A percentile compares a stretch with the other conserved stretches of the same genome.
Conservation (phyloP, 805 yeast genomes). For the Wickerhamiella nectarea region DNA sequence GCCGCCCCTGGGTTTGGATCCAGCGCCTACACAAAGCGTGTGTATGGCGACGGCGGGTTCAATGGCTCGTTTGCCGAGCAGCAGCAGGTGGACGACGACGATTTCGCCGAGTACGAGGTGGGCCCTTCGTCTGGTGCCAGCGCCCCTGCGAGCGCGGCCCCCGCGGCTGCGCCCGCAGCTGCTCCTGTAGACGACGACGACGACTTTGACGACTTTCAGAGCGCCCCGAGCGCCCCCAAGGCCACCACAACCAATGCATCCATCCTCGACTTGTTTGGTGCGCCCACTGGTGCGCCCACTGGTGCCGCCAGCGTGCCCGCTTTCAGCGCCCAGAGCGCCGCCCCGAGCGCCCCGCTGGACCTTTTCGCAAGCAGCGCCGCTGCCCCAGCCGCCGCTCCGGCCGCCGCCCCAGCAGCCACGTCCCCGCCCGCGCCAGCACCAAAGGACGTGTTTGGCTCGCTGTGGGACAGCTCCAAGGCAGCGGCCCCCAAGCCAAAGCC, state of each 20-base stretch:
- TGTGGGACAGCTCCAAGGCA: slow-evolving; percentile 25
- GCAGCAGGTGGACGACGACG: slow-evolving; percentile 5
- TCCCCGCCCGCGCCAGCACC: slow-evolving; percentile 11
- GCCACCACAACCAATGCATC: slow-evolving; percentile 13
- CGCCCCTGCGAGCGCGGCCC: background rate
- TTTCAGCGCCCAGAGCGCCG: slow-evolving; percentile 9
- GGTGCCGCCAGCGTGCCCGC: slow-evolving; percentile 7
- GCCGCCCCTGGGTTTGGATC: slow-evolving; percentile 23
- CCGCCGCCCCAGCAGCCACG: slow-evolving; percentile 13
- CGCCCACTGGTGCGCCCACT: slow-evolving; percentile 11
- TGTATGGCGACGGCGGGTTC: slow-evolving; percentile 32
- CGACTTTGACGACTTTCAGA: slow-evolving; percentile 52
- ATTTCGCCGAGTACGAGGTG: slow-evolving; percentile 22
- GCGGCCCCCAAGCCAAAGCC: slow-evolving; percentile 20
- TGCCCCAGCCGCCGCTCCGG: background rate
- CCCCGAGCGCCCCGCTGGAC: slow-evolving; percentile 1
- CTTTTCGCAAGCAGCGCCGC: background rate
- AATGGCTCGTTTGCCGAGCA: slow-evolving; percentile 24
- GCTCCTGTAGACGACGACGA: slow-evolving; percentile 28
- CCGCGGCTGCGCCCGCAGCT: slow-evolving; percentile 3
- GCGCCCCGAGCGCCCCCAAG: slow-evolving; percentile 35
- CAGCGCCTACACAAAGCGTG: slow-evolving; percentile 27
- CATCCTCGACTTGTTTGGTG: slow-evolving; percentile 19
- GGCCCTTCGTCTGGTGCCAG: slow-evolving; percentile 12
- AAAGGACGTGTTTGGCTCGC: slow-evolving; percentile 29